A percentile compares a stretch with the other conserved stretches of the same genome.
These are phyloP conservation scores for Atkinsonella hypoxylon DNA, from an alignment of 2,329 filamentous ascomycete genomes.

Conservation along the genomic window DNA sequence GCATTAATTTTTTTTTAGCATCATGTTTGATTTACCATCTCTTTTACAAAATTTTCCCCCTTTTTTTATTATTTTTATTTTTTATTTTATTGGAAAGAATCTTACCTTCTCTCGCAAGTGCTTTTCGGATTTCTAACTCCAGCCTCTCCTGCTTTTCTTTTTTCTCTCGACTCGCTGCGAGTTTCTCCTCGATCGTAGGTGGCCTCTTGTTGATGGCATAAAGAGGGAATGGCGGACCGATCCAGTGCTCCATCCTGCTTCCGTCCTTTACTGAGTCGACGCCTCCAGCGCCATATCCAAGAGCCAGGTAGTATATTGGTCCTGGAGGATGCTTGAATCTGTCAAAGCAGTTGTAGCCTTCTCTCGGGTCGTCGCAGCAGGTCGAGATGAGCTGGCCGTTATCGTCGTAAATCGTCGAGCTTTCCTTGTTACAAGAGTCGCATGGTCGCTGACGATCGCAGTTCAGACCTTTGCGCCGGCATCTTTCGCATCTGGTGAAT, in stretches of 20 bases:
- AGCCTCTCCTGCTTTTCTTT: not conserved
- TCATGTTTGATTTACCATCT: too few species aligned
- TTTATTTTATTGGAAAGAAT: too few species aligned
- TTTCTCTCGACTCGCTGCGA: not conserved
- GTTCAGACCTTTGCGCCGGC: conserved; percentile 11
- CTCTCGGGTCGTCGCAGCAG: conserved; percentile 2
- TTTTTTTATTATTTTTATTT: too few species aligned
- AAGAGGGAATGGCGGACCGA: conserved; percentile 11
- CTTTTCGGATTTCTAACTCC: not conserved
- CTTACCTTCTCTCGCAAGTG: not conserved
- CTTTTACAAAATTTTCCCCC: too few species aligned
- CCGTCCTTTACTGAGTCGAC: conserved; percentile 16
- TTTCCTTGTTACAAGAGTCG: conserved; percentile 18
- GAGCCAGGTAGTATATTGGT: conserved; percentile 22
- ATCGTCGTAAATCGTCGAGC: not conserved
- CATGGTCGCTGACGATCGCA: conserved; percentile 28
- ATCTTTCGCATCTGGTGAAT: conserved; percentile 16
- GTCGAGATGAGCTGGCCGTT: not conserved
- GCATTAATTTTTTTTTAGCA: not conserved
- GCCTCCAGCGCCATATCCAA: conserved; percentile 18
- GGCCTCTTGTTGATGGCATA: conserved; percentile 9
- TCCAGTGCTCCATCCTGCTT: conserved; percentile 14
- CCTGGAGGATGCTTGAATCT: conserved; percentile 10
- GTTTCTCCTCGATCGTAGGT: not conserved
- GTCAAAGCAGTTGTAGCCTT: conserved; percentile 10